phyloP scores from a whole-genome alignment of 2,329 filamentous ascomycete genomes.

The Onygena corvina region DNA sequence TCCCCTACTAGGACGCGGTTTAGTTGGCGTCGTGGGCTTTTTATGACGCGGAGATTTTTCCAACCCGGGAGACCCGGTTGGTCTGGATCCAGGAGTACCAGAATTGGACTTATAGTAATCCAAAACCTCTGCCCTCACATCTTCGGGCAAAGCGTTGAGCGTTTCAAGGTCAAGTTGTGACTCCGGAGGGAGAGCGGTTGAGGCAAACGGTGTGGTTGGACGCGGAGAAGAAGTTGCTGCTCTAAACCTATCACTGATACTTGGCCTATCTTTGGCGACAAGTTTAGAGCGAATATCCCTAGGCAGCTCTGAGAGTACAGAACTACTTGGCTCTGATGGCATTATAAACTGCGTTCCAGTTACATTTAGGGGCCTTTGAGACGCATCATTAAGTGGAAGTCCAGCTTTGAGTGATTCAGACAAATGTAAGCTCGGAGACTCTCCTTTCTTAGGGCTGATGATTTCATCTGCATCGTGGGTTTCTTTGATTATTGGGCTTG shows the following conservation, averaged over 20 bases:
- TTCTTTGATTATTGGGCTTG: slow-evolving; percentile 16
- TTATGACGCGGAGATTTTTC: slow-evolving; percentile 17
- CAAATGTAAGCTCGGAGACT: slow-evolving; percentile 16
- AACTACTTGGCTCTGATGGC: slow-evolving; percentile 64
- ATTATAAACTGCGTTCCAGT: slow-evolving; percentile 85
- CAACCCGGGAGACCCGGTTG: slow-evolving; percentile 33
- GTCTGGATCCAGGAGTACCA: slow-evolving; percentile 26
- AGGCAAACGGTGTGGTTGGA: neutral
- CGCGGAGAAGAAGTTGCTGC: neutral
- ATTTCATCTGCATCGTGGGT: slow-evolving; percentile 39
- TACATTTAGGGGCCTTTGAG: slow-evolving; percentile 59
- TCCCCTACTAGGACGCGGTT: slow-evolving; percentile 42
- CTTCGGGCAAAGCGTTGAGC: slow-evolving; percentile 68
- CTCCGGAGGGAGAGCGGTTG: slow-evolving; percentile 42
- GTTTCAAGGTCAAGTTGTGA: slow-evolving; percentile 78
- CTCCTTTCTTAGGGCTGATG: slow-evolving; percentile 31
- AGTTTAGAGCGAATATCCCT: slow-evolving; percentile 69
- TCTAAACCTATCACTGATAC: neutral
- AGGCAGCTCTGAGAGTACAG: slow-evolving; percentile 73
- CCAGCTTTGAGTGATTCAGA: slow-evolving; percentile 22
- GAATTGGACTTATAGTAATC: slow-evolving; percentile 48
- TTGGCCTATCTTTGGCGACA: slow-evolving; percentile 35
- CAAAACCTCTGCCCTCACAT: slow-evolving; percentile 73
- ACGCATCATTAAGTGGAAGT: slow-evolving; percentile 26
- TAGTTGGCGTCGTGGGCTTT: slow-evolving; percentile 52